phyloP scores from a whole-genome alignment of 495 filamentous ascomycete species.

The Pyrenula massariospora region DNA sequence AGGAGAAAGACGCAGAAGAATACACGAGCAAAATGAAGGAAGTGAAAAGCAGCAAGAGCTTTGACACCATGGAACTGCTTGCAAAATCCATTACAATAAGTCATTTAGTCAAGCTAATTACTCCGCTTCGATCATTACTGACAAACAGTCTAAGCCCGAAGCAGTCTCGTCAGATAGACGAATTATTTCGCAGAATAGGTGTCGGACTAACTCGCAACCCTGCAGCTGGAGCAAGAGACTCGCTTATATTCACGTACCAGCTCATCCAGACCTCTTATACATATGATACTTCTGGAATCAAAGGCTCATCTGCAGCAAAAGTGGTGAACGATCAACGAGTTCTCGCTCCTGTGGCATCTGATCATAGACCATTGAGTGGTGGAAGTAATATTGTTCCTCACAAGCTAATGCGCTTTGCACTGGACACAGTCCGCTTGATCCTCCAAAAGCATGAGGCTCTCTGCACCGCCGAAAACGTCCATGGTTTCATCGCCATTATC shows the following conservation, averaged over 20 bases:
- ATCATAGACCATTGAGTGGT: conserved; percentile 31
- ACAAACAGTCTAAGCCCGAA: conserved; percentile 69
- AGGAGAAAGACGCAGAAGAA: conserved; percentile 94
- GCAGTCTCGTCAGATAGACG: conserved; percentile 79
- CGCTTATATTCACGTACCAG: conserved; percentile 88
- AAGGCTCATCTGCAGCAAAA: conserved; percentile 26
- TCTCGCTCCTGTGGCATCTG: conserved; percentile 37
- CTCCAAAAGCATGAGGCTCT: conserved; percentile 71
- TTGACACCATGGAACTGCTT: conserved; percentile 91
- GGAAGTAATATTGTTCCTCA: conserved; percentile 60
- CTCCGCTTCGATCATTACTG: conserved; percentile 64
- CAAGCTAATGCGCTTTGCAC: conserved; percentile 75
- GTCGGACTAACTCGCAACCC: conserved; percentile 73
- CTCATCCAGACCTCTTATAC: conserved; percentile 78
- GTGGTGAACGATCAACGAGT: conserved; percentile 58
- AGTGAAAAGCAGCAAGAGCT: conserved; percentile 94
- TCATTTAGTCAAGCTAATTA: conserved; percentile 61
- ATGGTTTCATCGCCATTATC: conserved; percentile 76
- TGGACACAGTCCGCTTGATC: conserved; percentile 73
- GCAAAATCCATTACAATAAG: conserved; percentile 65
- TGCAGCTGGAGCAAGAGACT: conserved; percentile 58
- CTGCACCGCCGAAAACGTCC: conserved; percentile 63
- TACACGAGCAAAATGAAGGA: conserved; percentile 95
- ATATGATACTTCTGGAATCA: conserved; percentile 24
- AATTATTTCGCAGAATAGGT: conserved; percentile 71